These are phyloP conservation scores for Pachysandra terminalis DNA, from an alignment of 164 flowering plant genomes.

Conservation along the genomic window DNA sequence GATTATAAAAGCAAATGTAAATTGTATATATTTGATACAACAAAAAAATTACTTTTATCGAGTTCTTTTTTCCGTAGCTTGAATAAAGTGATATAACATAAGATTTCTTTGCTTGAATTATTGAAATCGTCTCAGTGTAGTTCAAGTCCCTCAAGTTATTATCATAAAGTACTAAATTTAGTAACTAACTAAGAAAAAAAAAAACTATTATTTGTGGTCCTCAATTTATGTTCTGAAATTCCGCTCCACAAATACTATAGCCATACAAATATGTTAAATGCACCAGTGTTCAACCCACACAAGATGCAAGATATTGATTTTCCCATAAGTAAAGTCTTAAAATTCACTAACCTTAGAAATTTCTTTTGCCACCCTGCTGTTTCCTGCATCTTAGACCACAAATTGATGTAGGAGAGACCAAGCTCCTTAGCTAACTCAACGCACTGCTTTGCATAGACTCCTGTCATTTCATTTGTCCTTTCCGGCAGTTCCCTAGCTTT, in stretches of 20 bases:
- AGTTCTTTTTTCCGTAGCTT: no score
- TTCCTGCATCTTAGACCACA: slow-evolving; percentile 94
- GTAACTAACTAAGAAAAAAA: background rate
- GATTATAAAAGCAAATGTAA: no score
- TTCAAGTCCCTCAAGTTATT: background rate
- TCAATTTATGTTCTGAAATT: background rate
- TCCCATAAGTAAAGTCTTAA: background rate
- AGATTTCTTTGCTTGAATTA: background rate
- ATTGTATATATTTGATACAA: no score
- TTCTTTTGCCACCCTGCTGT: slow-evolving; percentile 76
- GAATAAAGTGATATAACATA: no score
- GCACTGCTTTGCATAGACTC: slow-evolving; percentile 67
- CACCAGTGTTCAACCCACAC: no score
- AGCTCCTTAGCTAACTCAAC: slow-evolving; percentile 63
- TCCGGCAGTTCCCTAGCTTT: slow-evolving; percentile 58
- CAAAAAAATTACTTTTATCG: no score
- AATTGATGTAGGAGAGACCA: slow-evolving; percentile 46
- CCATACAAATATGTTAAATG: background rate
- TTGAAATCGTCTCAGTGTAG: background rate
- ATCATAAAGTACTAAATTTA: background rate
- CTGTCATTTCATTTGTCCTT: slow-evolving; percentile 76
- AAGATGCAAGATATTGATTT: no score
- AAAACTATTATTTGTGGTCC: background rate
- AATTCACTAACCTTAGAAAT: slow-evolving; percentile 53
- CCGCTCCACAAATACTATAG: background rate